These are phyloP conservation scores for Saxispiralis lemnorum DNA, from an alignment of 495 filamentous ascomycete species.

Conservation along the genomic window DNA sequence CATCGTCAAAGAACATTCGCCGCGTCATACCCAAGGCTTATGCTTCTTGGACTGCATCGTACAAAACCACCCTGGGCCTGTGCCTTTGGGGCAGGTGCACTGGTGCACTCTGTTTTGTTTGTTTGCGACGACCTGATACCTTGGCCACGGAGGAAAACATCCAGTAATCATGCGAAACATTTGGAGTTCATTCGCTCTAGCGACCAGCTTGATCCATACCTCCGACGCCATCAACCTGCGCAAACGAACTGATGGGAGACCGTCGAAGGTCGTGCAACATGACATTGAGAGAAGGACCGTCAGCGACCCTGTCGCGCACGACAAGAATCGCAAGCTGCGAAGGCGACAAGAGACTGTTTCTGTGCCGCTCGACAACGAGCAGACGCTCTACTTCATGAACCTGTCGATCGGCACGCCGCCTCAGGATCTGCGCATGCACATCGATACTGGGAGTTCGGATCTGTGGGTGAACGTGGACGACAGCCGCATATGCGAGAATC, in stretches of 20 bases:
- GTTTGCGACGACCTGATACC: not conserved
- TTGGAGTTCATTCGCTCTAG: not conserved
- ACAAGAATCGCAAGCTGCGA: constrained; percentile 18
- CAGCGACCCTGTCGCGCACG: constrained; percentile 18
- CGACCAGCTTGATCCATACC: constrained; percentile 9
- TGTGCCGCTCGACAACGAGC: constrained; percentile 25
- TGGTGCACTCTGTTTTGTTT: too few relatives aligned
- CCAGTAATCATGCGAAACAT: too few relatives aligned
- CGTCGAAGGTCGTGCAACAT: constrained; percentile 16
- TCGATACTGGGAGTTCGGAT: constrained; percentile 59
- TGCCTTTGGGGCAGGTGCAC: too few relatives aligned
- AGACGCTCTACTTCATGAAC: constrained; percentile 32
- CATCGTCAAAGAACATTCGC: too few relatives aligned
- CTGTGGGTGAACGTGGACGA: constrained; percentile 62
- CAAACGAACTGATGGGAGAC: constrained; percentile 14
- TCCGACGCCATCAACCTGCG: constrained; percentile 19
- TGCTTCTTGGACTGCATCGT: too few relatives aligned
- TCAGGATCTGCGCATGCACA: constrained; percentile 28
- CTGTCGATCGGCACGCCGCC: constrained; percentile 28
- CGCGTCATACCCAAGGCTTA: too few relatives aligned
- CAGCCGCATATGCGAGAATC: constrained; percentile 33
- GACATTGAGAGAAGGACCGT: constrained; percentile 24
- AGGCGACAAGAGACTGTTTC: constrained; percentile 21
- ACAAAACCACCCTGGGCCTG: too few relatives aligned
- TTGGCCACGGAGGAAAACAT: too few relatives aligned